Percentiles rank a stretch among this genome's conserved stretches.
Conservation (phyloP, 305 asterid genomes). For the Plantago coronopus region DNA sequence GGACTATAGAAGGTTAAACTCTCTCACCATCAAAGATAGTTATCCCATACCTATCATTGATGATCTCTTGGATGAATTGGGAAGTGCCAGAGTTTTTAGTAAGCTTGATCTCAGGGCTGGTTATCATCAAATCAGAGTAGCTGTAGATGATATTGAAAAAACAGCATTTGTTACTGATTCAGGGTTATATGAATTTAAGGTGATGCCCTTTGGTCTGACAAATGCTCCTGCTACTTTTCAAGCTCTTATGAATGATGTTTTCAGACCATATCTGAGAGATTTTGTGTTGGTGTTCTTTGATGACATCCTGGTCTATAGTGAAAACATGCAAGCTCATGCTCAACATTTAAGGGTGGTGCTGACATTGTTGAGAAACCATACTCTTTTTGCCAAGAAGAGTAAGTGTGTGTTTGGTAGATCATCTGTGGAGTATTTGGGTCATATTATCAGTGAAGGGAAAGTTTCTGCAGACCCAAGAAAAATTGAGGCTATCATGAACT, state of each 20-base stretch:
- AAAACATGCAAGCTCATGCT: neutral
- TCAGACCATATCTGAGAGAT: neutral
- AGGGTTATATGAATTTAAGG: neutral
- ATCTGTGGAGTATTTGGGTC: neutral
- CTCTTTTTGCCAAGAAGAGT: neutral
- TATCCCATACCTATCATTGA: neutral
- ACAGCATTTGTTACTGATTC: neutral
- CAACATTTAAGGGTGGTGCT: neutral
- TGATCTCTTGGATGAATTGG: neutral
- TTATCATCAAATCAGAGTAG: neutral
- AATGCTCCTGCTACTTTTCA: neutral
- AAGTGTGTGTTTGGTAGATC: neutral
- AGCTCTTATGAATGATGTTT: neutral
- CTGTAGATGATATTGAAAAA: neutral
- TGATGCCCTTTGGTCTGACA: neutral
- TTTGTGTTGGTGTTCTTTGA: neutral
- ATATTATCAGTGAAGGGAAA: neutral
- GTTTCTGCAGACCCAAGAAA: neutral
- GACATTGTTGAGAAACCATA: neutral
- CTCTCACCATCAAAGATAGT: neutral
- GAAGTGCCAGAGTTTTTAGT: neutral
- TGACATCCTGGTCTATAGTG: neutral
- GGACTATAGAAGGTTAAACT: neutral
- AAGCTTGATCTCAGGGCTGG: neutral
- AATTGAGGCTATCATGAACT: neutral